Conservation (phyloP, 2,329 filamentous ascomycete genomes). For the Neoscytalidium dimidiatum region DNA sequence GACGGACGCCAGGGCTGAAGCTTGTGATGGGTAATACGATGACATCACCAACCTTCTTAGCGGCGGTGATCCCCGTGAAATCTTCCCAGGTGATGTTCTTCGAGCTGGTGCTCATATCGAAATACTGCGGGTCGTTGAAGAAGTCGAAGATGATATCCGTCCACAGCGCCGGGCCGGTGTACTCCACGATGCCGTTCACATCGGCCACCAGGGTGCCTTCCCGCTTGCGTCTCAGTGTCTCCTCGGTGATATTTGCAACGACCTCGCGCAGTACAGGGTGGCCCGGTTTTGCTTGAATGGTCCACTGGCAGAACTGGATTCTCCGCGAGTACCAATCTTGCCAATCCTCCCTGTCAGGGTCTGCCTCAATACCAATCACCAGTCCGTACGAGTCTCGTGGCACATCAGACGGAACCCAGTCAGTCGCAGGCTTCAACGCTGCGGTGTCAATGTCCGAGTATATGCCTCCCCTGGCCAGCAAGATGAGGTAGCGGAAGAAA, state of each 20-base stretch:
- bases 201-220: conserved; percentile 64
- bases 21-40: conserved; percentile 93
- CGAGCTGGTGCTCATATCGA: conserved; percentile 71
- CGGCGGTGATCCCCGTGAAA: conserved; percentile 81
- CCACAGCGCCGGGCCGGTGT: conserved; percentile 93
- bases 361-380: conserved; percentile 93
- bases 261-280: conserved; percentile 89
- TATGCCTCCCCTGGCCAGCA: conserved; percentile 76
- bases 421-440: conserved; percentile 77
- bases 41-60: conserved; percentile 90
- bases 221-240: conserved; percentile 74
- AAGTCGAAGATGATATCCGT: conserved; percentile 90
- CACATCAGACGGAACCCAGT: conserved; percentile 83
- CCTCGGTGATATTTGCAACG: conserved; percentile 80
- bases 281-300: conserved; percentile 91
- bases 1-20: conserved; percentile 90
- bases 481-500: conserved; percentile 68
- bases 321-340: conserved; percentile 91
- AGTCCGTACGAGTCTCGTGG: conserved; percentile 78
- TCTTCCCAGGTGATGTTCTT: conserved; percentile 81
- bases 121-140: conserved; percentile 89
- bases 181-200: conserved; percentile 82
- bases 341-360: conserved; percentile 92
- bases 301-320: conserved; percentile 99
- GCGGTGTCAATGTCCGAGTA: conserved; percentile 85